phyloP scores from a whole-genome alignment of 768 basidiomycete genomes.

The Mycena venus region DNA sequence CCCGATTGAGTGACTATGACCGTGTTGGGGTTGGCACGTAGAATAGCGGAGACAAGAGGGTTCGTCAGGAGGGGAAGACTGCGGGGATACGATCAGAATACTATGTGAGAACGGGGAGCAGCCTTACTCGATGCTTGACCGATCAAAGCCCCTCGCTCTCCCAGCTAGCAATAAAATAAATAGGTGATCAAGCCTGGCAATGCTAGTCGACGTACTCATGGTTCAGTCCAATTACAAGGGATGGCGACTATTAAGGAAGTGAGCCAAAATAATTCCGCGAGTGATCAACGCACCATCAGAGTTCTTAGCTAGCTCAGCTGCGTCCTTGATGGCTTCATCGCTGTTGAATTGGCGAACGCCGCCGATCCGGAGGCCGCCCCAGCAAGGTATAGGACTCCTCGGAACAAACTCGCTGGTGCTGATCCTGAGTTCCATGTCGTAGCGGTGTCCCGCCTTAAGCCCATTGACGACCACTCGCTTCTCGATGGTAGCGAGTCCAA shows the following conservation, averaged over 20 bases:
- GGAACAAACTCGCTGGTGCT: conserved; percentile 49
- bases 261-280: neutral
- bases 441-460: conserved; percentile 57
- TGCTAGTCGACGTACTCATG: conserved; percentile 55
- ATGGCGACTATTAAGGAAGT: conserved; percentile 50
- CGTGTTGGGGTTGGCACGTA: conserved; percentile 66
- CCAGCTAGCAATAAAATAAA: conserved; percentile 44
- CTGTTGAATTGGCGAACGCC: conserved; percentile 48
- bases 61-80: conserved; percentile 67
- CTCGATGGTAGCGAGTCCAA: conserved; percentile 59
- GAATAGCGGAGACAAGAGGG: conserved; percentile 61
- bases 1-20: conserved; percentile 71
- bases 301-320: conserved; percentile 52
- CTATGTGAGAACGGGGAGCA: neutral
- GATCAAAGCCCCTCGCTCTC: conserved; percentile 75
- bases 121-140: conserved; percentile 58
- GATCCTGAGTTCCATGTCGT: conserved; percentile 56
- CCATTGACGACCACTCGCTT: conserved; percentile 48
- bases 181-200: neutral
- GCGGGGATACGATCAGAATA: neutral
- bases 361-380: conserved; percentile 57
- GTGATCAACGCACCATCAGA: conserved; percentile 50
- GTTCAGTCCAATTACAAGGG: conserved; percentile 68
- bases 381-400: conserved; percentile 52
- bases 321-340: conserved; percentile 58